Percentiles rank a stretch among this genome's conserved stretches.
These are phyloP conservation scores for Cornus controversa DNA, from an alignment of 148 eudicot species.

Conservation along the genomic window DNA sequence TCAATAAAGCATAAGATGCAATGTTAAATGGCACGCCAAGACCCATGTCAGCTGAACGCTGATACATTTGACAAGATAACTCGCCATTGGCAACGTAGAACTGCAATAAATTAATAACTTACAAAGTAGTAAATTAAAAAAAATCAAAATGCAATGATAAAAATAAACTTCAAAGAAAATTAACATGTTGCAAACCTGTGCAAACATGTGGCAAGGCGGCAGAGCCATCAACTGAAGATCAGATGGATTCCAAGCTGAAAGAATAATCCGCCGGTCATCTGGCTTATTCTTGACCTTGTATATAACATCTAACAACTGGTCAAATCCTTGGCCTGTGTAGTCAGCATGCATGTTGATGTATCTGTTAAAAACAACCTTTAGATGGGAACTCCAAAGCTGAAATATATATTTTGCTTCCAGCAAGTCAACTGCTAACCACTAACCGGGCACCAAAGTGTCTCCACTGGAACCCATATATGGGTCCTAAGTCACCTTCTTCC, in stretches of 20 bases:
- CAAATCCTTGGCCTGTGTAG: conserved; percentile 78
- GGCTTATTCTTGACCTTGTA: conserved; percentile 76
- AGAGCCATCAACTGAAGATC: conserved; percentile 75
- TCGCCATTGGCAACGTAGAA: conserved; percentile 21
- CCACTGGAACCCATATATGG: conserved; percentile 87
- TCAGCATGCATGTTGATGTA: conserved; percentile 81
- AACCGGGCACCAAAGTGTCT: conserved; percentile 88
- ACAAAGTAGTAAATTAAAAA: not conserved
- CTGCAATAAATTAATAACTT: conserved; percentile 1
- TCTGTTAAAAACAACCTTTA: conserved; percentile 30
- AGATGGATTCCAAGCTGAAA: conserved; percentile 92
- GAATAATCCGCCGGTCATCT: conserved; percentile 71
- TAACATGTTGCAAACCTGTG: conserved; percentile 42
- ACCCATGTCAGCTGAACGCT: conserved; percentile 21
- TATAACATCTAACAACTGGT: conserved; percentile 75
- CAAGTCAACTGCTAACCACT: not conserved
- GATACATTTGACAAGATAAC: conserved; percentile 27
- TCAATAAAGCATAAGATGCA: conserved; percentile 24
- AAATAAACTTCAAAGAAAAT: not conserved
- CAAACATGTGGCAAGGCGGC: conserved; percentile 86
- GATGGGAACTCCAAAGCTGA: not conserved
- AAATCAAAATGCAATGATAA: not conserved
- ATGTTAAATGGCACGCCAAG: conserved; percentile 19
- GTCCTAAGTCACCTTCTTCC: conserved; percentile 90
- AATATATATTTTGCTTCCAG: not conserved